Evolutionary conservation across 108 stramenopile species (phyloP), one percentile per base, ranked within the genome.

Genomic region (Discostella stelligeroides): DNA sequence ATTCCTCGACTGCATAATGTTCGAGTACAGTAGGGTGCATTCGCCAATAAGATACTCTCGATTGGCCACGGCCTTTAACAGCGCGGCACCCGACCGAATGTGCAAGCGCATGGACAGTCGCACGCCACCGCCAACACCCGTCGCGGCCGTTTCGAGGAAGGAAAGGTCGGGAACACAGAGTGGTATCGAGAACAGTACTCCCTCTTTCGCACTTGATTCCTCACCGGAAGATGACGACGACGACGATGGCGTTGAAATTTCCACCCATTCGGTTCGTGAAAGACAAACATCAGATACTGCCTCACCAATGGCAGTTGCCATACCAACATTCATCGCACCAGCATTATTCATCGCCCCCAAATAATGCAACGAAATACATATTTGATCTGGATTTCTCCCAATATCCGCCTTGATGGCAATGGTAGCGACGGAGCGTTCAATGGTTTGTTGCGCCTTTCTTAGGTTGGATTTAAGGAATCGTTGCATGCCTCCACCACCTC

Each of bases 381-480:
- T 24, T 75, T 81, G 71, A 80, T 92, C 91, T 1, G 86, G 84
- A 80, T 86, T 88, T 56, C 82, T 84, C 41, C 89, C 88, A 20
- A 82, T 60, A 56, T 93, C 92, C 27, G 87, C 88, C 40, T 74
- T 76, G 21, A 93, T 88, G 21, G 92, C 92, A 47, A 90, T 55
- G 12, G 75, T 79, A 11, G 84, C 80, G 29, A 90, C 88, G 11
- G 76, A 62, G 9, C 83, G 84, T 54, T 88, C 88, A 41, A 93
- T 41, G 0, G 82, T 72, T 17, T 53, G 72, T 14, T 85, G 84
- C 11, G 92, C 83, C 24, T 80, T 77, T 24, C 85, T 84, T 15
- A 88, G 78, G 3, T 83, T 81, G 21, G 86, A 87, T 64, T 74
- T 75, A 27, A 92, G 49, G 51, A 92, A 81, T 0, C 60, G 34